Conservation (phyloP, 1,284 basidiomycete genomes). For the Ceratobasidium sp. region DNA sequence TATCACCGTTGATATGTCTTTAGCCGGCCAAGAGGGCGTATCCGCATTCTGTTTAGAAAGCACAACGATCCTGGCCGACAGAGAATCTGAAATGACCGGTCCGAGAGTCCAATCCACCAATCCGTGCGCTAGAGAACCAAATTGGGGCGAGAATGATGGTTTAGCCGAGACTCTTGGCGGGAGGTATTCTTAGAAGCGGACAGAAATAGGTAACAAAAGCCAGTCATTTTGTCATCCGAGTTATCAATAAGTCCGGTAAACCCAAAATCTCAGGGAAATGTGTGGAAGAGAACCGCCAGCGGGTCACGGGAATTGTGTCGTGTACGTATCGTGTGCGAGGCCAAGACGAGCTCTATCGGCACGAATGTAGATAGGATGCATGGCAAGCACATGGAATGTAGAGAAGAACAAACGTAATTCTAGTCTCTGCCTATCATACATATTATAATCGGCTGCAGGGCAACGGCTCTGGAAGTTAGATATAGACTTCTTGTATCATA, state of each 20-base stretch:
- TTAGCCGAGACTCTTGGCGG: constrained; percentile 31
- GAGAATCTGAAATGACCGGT: constrained; percentile 34
- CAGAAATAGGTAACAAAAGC: neutral
- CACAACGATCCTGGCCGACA: neutral
- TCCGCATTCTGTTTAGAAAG: constrained; percentile 18
- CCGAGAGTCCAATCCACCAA: constrained; percentile 15
- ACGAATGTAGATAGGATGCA: neutral
- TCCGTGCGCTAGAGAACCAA: neutral
- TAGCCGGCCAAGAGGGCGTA: neutral
- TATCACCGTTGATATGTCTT: neutral
- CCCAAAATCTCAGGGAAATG: neutral
- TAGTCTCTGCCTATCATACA: too few species aligned
- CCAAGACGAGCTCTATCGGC: neutral
- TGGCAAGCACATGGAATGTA: too few species aligned
- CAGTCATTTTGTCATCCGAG: neutral
- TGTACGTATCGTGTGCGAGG: neutral
- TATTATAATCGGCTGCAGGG: too few species aligned
- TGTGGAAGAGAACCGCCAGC: neutral
- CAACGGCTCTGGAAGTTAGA: too few species aligned
- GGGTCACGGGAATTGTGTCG: neutral
- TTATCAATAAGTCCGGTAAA: neutral
- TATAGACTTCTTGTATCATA: too few species aligned
- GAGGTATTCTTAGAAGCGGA: constrained; percentile 32
- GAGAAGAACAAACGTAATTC: too few species aligned
- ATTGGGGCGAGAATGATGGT: neutral